Base-by-base conservation (phyloP, 257 asterid genomes). In the Ophiorrhiza pumila region DNA sequence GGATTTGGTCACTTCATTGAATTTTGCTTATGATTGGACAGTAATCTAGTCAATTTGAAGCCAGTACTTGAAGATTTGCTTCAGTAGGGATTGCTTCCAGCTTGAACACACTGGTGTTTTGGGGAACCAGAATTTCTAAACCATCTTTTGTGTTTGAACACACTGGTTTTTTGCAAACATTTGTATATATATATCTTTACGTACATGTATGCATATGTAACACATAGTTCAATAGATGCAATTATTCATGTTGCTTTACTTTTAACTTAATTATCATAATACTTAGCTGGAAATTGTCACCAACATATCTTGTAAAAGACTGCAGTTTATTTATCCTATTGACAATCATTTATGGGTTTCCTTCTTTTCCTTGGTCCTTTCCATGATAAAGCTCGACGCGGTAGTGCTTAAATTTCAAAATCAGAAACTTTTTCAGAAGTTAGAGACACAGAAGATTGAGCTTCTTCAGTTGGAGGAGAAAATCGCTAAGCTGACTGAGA, bases 391-490 rank as follows among this genome's bases (percentile, higher is more conserved):
- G 99, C 94, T 95, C 29, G 97, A 95, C 73, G 89, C 93, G 3
- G 90, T 85, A 13, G 98, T 95, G 55, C 97, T 95, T 76, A 91
- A 83, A 76, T 93, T 90, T 82, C 99, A 95, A 85, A 95, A 95
- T 84, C 92, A 92, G 81, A 92, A 95, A 77, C 97, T 92, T 71
- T 73, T 76, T 37, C 98, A 90, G 87, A 95, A 95, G 87, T 77
- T 95, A 84, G 97, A 95, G 78, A 83, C 91, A 53, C 98, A 92
- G 80, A 95, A 90, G 79, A 83, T 87, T 56, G 99, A 92, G 87
- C 83, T 86, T 67, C 68, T 58, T 42, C 88, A 79, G 65, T 86
- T 92, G 59, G 92, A 80, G 73, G 90, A 80, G 82, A 85, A 85
- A 76, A 72, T 82, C 29, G 52, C 69, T 74, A 86, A 78, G 76